Base-by-base conservation (phyloP, 306 rosid species). In the Vigna trinervia region DNA sequence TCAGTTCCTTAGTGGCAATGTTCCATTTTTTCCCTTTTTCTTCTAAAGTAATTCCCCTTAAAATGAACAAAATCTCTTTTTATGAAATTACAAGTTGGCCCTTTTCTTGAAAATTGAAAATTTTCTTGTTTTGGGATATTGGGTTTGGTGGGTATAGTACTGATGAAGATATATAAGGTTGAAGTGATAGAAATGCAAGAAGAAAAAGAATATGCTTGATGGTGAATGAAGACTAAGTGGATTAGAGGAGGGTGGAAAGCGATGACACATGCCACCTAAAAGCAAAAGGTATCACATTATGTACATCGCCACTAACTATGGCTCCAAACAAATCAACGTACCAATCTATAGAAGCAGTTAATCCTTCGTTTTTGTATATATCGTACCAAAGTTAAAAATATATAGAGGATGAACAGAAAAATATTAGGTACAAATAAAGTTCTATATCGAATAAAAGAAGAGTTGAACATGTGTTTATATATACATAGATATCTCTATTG, bases 261-360 rank as follows among this genome's bases (percentile, higher is more conserved):
- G 57, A 76, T 3, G 22, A 65, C 20, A 38, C 74, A 2, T 38
- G 56, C 9, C 12, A 39, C 46, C 46, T 38, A 39, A 17, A 64
- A 15, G 39, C 7, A 32, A 61, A 75, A 62, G 6, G 26, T 38
- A 53, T 53, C 20, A 32, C 59, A 15, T 17, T 12, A 19, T 41
- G 5, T 66, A 2, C 4, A 11, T 62, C 23, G 9, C 62, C 71
- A 62, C 71, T 48, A 54, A n/a, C 2, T 0, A 54, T 46, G 69
- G 62, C 72, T 61, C 71, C 79, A 75, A 60, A 46, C 34, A 30
- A 9, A 17, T 17, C 48, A 38, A 38, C 70, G 0, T 12, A 26
- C 12, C 64, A 23, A 34, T 26, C 28, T 26, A 2, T 0, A 2
- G 28, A 26, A 26, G 3, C 0, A 26, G 0, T 26, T 26, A 26